Conservation (phyloP, 106 monocot genomes). For the Platanthera guangdongensis region DNA sequence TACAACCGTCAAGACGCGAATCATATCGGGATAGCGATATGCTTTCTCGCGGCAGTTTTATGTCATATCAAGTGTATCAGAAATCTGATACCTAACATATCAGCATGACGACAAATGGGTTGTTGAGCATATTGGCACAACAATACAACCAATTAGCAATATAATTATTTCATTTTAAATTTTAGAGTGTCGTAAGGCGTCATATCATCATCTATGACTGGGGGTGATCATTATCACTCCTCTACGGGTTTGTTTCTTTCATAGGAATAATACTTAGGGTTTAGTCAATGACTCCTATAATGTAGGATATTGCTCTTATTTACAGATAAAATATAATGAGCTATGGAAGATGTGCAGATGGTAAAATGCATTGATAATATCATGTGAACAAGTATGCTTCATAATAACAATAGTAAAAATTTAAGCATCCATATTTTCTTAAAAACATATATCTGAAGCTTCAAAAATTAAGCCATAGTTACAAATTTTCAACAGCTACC, state of each 20-base stretch:
- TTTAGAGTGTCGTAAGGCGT: no score
- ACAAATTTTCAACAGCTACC: not conserved
- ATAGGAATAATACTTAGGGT: not conserved
- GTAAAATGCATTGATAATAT: not conserved
- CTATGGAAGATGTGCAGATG: not conserved
- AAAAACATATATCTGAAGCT: not conserved
- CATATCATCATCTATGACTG: no score
- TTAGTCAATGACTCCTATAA: not conserved
- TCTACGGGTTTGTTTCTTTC: not conserved
- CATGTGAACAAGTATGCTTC: not conserved
- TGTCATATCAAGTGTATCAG: no score
- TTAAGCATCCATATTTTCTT: not conserved
- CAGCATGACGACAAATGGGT: no score
- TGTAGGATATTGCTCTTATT: not conserved
- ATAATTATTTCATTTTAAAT: no score
- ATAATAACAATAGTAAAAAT: not conserved
- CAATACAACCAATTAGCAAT: no score
- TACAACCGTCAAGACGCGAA: no score
- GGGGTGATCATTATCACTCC: not conserved
- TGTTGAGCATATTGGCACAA: no score
- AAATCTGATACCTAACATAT: no score
- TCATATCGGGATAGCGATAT: no score
- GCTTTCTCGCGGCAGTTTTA: no score
- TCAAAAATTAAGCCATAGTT: not conserved
- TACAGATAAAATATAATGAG: not conserved